Evolutionary conservation across 2,329 filamentous ascomycete genomes (phyloP).

Genomic region (Dactylellina parvicollis): DNA sequence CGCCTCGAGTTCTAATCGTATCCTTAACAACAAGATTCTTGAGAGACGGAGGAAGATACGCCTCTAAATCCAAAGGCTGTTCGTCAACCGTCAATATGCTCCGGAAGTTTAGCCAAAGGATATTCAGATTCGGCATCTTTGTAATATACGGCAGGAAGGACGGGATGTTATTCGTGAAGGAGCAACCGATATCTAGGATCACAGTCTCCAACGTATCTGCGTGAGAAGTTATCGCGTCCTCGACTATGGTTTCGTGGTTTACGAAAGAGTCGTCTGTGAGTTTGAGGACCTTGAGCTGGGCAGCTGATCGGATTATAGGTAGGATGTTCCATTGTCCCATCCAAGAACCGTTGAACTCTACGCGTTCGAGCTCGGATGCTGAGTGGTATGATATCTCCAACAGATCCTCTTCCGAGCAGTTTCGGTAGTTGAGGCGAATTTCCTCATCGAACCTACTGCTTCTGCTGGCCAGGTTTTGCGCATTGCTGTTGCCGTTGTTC

Average conservation of each 20-base stretch:
- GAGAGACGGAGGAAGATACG: constrained; percentile 32
- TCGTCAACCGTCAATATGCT: constrained; percentile 31
- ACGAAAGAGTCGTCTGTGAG: constrained; percentile 38
- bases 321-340: constrained; percentile 52
- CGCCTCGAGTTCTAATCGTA: constrained; percentile 17
- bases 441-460: constrained; percentile 47
- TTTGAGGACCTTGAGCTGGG: constrained; percentile 46
- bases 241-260: constrained; percentile 34
- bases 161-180: constrained; percentile 29
- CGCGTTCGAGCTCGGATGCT: constrained; percentile 40
- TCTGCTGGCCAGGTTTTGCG: not conserved
- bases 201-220: constrained; percentile 34
- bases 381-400: constrained; percentile 39
- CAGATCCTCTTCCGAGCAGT: constrained; percentile 40
- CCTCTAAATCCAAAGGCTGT: constrained; percentile 35
- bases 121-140: constrained; percentile 32
- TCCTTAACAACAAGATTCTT: constrained; percentile 41
- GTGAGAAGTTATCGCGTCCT: constrained; percentile 42
- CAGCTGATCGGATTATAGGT: constrained; percentile 45
- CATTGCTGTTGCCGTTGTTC: not conserved
- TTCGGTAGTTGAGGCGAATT: constrained; percentile 37
- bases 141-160: constrained; percentile 39
- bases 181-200: constrained; percentile 34
- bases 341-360: constrained; percentile 49
- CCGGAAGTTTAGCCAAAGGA: constrained; percentile 42